These are phyloP conservation scores for Alternaria arborescens DNA, from an alignment of 2,329 filamentous ascomycete species.

Conservation along the genomic window DNA sequence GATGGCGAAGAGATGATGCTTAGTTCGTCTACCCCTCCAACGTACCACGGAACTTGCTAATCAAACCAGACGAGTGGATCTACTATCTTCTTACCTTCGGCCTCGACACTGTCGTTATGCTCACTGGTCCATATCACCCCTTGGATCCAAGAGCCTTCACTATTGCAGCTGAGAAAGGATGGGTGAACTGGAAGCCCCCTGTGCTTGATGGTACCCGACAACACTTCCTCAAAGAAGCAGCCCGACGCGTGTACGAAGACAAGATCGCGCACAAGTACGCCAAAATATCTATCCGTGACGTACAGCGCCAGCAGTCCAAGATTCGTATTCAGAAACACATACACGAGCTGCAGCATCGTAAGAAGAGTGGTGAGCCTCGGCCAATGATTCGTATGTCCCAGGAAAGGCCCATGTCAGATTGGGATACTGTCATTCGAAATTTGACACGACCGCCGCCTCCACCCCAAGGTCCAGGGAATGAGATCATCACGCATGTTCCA, in stretches of 20 bases:
- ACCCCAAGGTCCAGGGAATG: constrained; percentile 24
- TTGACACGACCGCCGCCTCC: constrained; percentile 36
- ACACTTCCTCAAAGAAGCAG: constrained; percentile 68
- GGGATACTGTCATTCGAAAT: constrained; percentile 47
- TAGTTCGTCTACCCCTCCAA: constrained; percentile 47
- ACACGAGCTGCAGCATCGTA: constrained; percentile 53
- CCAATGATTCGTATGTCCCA: constrained; percentile 51
- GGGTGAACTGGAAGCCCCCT: constrained; percentile 64
- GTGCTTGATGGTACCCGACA: constrained; percentile 57
- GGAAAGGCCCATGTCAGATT: constrained; percentile 53
- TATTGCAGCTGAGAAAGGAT: constrained; percentile 62
- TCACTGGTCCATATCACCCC: constrained; percentile 54
- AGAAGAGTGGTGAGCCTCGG: constrained; percentile 47
- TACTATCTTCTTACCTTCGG: constrained; percentile 68
- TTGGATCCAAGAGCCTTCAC: constrained; percentile 58
- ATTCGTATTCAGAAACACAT: constrained; percentile 55
- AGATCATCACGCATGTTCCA: constrained; percentile 45
- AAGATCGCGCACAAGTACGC: constrained; percentile 52
- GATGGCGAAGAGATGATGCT: constrained; percentile 63
- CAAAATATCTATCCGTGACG: constrained; percentile 45
- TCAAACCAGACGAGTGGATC: constrained; percentile 65
- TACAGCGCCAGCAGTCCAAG: constrained; percentile 52
- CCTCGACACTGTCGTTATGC: constrained; percentile 62
- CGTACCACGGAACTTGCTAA: constrained; percentile 20
- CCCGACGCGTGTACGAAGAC: constrained; percentile 67